These are phyloP conservation scores for Podaxis mareebaensis DNA, from an alignment of 768 basidiomycete species.

Conservation along the genomic window DNA sequence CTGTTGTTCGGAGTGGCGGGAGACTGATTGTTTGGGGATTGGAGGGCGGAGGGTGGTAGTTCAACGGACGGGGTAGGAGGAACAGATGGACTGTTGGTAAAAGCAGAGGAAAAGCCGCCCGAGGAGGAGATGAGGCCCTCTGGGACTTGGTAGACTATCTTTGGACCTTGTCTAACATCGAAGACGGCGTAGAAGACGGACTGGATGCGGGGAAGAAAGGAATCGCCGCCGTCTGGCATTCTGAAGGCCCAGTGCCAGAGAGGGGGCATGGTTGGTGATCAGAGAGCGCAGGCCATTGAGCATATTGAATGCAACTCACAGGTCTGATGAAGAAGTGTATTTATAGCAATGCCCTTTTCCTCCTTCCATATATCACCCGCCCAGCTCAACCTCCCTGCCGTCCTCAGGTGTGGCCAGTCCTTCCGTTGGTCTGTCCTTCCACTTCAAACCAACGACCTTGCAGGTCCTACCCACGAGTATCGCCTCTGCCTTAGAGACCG, in stretches of 20 bases:
- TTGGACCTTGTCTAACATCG: conserved; percentile 81
- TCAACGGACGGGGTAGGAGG: conserved; percentile 43
- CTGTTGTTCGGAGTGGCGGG: not conserved
- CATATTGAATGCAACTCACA: conserved; percentile 6
- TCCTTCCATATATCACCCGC: conserved; percentile 58
- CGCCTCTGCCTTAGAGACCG: conserved; percentile 80
- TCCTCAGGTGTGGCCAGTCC: conserved; percentile 81
- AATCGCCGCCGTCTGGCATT: conserved; percentile 48
- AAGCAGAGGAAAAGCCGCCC: conserved; percentile 31
- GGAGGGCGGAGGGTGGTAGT: conserved; percentile 24
- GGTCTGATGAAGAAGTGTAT: conserved; percentile 9
- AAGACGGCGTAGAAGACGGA: conserved; percentile 96
- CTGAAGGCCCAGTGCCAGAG: conserved; percentile 15
- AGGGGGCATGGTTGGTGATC: conserved; percentile 7
- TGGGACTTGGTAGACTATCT: conserved; percentile 91
- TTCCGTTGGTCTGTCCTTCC: conserved; percentile 77
- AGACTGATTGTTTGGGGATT: not conserved
- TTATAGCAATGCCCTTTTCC: conserved; percentile 43
- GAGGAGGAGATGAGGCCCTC: conserved; percentile 74
- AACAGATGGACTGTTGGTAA: conserved; percentile 29
- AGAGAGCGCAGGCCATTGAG: not conserved
- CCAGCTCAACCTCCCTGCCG: conserved; percentile 77
- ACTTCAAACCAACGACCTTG: conserved; percentile 25
- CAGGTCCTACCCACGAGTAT: conserved; percentile 52
- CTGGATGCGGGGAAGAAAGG: conserved; percentile 76